Evolutionary conservation across 139 green algal species (phyloP).

Genomic region (Coccomyxa sp.): DNA sequence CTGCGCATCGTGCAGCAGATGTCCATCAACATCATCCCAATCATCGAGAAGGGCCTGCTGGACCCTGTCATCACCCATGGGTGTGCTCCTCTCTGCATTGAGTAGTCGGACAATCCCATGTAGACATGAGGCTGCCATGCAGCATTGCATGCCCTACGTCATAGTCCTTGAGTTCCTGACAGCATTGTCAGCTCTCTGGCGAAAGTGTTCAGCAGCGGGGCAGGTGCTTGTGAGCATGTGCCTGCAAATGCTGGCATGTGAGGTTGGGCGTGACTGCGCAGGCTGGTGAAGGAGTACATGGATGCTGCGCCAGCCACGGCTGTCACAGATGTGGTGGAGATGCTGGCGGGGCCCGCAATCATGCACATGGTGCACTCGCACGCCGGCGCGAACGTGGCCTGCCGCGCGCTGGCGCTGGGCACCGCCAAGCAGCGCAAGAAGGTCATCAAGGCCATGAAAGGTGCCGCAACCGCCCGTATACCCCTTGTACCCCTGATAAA

Average conservation of each 20-base stretch:
- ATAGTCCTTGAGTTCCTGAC: too few relatives aligned
- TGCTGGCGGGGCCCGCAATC: constrained; percentile 57
- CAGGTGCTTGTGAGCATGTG: too few relatives aligned
- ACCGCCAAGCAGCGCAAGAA: constrained; percentile 77
- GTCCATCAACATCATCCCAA: constrained; percentile 46
- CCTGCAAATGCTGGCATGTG: neutral
- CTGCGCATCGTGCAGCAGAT: constrained; percentile 52
- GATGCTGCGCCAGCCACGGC: constrained; percentile 42
- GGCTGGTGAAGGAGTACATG: constrained; percentile 81
- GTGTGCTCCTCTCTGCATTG: constrained; percentile 23
- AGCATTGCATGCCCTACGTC: too few relatives aligned
- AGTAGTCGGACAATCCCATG: too few relatives aligned
- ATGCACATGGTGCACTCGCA: constrained; percentile 90
- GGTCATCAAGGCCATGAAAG: constrained; percentile 75
- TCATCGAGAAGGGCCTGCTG: constrained; percentile 89
- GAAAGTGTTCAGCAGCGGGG: too few relatives aligned
- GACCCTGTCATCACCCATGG: constrained; percentile 74
- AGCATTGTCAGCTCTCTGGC: too few relatives aligned
- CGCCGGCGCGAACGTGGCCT: constrained; percentile 65
- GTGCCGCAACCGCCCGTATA: constrained; percentile 4
- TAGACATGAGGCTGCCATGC: too few relatives aligned
- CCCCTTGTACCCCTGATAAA: neutral
- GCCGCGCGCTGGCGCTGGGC: constrained; percentile 68
- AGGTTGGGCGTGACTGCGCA: constrained; percentile 13
- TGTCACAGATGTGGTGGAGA: constrained; percentile 72